Percentiles rank a stretch among this genome's conserved stretches.
Conservation (phyloP, 331 rosid species). For the Malus hybrid region DNA sequence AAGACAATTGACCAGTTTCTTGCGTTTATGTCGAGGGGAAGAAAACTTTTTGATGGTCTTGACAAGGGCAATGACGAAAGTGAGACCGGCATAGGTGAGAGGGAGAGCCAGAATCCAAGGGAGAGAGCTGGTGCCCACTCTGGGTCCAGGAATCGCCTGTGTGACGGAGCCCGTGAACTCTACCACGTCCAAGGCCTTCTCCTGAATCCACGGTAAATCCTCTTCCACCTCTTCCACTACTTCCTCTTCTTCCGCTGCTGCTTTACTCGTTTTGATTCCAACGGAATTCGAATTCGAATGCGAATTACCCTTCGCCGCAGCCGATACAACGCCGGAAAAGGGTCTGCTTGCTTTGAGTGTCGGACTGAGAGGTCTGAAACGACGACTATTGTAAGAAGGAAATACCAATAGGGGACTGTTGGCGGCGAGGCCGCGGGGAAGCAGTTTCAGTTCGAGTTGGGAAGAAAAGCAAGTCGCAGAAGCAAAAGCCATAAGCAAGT, state of each 20-base stretch:
- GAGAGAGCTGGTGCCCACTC: slow-evolving; percentile 76
- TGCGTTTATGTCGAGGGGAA: slow-evolving; percentile 83
- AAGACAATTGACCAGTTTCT: slow-evolving; percentile 42
- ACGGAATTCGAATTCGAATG: neutral
- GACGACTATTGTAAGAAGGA: neutral
- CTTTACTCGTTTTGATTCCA: neutral
- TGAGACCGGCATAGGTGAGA: slow-evolving; percentile 56
- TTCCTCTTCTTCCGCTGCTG: slow-evolving; percentile 13
- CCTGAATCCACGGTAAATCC: slow-evolving; percentile 93
- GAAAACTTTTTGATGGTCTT: slow-evolving; percentile 59
- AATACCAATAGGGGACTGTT: neutral
- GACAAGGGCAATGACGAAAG: slow-evolving; percentile 70
- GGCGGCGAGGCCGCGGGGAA: neutral
- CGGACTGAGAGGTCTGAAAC: neutral
- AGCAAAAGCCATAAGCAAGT: slow-evolving; percentile 26
- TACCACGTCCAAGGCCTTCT: slow-evolving; percentile 84
- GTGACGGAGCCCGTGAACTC: slow-evolving; percentile 92
- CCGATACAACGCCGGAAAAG: neutral
- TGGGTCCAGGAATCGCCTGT: slow-evolving; percentile 84
- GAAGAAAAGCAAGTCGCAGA: slow-evolving; percentile 23
- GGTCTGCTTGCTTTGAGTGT: neutral
- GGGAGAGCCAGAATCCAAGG: slow-evolving; percentile 96
- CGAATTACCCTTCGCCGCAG: slow-evolving; percentile 4
- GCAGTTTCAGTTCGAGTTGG: slow-evolving; percentile 20
- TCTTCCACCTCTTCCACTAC: slow-evolving; percentile 66